Evolutionary conservation across 2,329 filamentous ascomycete species (phyloP).

Genomic region (Colletotrichum siamense): DNA sequence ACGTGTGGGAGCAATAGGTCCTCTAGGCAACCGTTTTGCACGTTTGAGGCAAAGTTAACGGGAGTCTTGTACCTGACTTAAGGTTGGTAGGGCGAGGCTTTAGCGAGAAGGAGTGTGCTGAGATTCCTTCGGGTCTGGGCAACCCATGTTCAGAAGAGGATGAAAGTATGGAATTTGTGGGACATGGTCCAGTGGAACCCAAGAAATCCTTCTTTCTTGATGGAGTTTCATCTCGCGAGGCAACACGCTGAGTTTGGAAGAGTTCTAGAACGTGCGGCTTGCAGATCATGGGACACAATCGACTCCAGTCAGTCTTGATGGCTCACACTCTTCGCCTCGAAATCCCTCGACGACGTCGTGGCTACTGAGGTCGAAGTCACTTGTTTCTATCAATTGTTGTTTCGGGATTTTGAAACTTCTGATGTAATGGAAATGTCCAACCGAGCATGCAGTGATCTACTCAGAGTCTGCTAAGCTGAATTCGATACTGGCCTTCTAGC

Average conservation of each 20-base stretch:
- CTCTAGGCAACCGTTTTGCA: neutral
- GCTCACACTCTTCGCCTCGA: neutral
- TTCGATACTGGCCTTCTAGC: neutral
- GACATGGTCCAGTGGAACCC: neutral
- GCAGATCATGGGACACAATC: neutral
- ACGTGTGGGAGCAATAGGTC: neutral
- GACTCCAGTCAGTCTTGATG: neutral
- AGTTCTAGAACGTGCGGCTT: neutral
- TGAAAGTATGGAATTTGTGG: neutral
- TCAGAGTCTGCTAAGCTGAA: neutral
- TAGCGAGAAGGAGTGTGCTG: neutral
- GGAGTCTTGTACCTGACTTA: neutral
- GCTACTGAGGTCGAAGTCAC: fast-evolving
- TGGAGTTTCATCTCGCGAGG: neutral
- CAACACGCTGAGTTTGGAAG: neutral
- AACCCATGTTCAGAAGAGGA: neutral
- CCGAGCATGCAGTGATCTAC: neutral
- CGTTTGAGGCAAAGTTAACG: neutral
- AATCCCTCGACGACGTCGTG: fast-evolving
- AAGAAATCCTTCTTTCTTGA: neutral
- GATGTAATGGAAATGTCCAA: neutral
- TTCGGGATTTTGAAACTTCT: no score
- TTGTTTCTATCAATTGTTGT: neutral
- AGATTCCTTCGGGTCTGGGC: neutral
- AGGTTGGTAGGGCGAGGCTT: neutral